These are phyloP conservation scores for Neoboletus brunneissimus DNA, from an alignment of 768 basidiomycete species.

Conservation along the genomic window DNA sequence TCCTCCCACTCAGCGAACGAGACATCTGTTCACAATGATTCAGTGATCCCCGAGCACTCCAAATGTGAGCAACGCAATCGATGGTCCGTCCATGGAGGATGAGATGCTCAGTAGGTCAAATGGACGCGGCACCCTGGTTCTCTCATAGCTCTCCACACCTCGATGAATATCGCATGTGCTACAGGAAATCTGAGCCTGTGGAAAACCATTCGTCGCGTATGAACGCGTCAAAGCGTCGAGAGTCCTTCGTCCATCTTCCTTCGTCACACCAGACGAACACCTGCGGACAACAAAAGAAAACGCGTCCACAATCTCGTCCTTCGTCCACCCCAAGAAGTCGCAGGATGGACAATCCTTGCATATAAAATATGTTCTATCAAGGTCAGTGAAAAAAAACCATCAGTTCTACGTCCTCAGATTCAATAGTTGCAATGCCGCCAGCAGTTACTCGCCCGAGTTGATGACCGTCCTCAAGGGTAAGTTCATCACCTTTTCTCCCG, in stretches of 20 bases:
- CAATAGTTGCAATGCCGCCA: constrained; percentile 2
- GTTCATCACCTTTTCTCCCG: not conserved
- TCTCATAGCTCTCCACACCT: not conserved
- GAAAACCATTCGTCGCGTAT: not conserved
- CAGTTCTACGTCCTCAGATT: not conserved
- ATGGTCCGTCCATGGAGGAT: too few relatives aligned
- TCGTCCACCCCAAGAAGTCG: not conserved
- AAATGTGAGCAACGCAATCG: too few relatives aligned
- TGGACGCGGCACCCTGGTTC: not conserved
- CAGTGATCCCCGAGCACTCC: too few relatives aligned
- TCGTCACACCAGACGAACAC: not conserved
- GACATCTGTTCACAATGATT: too few relatives aligned
- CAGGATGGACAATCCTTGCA: not conserved
- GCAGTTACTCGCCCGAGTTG: constrained; percentile 6
- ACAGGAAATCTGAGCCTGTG: not conserved
- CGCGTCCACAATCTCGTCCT: not conserved
- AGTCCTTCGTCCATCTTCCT: not conserved
- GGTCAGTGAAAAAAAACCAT: constrained; percentile 2
- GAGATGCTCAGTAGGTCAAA: too few relatives aligned
- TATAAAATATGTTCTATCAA: constrained; percentile 10
- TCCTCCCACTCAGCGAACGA: too few relatives aligned
- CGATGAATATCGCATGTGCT: not conserved
- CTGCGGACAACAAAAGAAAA: not conserved
- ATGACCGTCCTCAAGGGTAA: constrained; percentile 5
- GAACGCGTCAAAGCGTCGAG: not conserved